Evolutionary conservation across 2,329 filamentous ascomycete species (phyloP).

Genomic region (Fusarium scirpi): DNA sequence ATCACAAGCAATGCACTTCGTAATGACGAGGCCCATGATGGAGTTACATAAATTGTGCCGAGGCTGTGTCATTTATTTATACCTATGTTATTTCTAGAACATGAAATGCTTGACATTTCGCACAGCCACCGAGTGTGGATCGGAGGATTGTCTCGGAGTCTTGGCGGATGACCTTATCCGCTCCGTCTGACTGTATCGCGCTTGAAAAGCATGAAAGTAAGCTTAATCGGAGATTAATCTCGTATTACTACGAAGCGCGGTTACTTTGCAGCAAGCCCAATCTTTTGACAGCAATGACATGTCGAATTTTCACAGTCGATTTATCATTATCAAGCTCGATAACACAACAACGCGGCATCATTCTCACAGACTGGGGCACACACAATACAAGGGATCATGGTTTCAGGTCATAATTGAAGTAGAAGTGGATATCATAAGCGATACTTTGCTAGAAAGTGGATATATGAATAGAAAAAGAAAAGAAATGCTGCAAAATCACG

Average conservation of each 20-base stretch:
- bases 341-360: not conserved
- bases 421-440: not conserved
- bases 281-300: not conserved
- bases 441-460: not conserved
- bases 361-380: not conserved
- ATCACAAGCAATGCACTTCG: too few species aligned
- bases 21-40: too few species aligned
- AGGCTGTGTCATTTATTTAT: not conserved
- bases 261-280: not conserved
- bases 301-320: not conserved
- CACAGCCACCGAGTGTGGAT: not conserved
- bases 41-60: not conserved
- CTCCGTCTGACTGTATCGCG: not conserved
- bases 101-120: not conserved
- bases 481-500: not conserved
- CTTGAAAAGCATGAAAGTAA: not conserved
- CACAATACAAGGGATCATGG: not conserved
- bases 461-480: not conserved
- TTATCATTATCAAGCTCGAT: not conserved
- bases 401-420: not conserved
- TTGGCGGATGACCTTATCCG: not conserved
- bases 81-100: not conserved
- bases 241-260: not conserved
- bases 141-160: not conserved
- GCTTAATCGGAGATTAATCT: not conserved